phyloP scores from a whole-genome alignment of 78 protist species.

The Dictyostelium capitatum region DNA sequence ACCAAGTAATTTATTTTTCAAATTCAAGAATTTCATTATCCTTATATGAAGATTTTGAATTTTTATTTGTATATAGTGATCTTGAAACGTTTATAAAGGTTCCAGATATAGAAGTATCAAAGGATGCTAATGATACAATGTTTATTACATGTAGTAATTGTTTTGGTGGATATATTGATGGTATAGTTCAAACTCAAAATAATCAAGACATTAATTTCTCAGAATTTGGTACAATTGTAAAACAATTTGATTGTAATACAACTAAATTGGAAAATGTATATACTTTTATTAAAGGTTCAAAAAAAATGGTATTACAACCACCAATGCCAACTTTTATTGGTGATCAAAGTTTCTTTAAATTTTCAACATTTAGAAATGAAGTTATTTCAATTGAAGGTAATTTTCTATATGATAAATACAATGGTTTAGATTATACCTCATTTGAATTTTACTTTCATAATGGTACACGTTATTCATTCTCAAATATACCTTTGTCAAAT shows the following conservation, averaged over 20 bases:
- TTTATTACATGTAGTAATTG: conserved; percentile 9
- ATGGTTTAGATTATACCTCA: not conserved
- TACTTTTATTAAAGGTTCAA: not conserved
- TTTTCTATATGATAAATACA: conserved; percentile 12
- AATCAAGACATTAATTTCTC: not conserved
- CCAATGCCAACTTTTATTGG: not conserved
- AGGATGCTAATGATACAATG: not conserved
- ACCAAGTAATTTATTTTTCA: not conserved
- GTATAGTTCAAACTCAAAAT: not conserved
- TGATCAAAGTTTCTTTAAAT: not conserved
- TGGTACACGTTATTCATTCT: not conserved
- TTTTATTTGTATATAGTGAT: not conserved
- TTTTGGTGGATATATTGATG: conserved; percentile 2
- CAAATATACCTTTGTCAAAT: not conserved
- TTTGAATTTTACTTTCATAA: not conserved
- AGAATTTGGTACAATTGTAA: conserved; percentile 2
- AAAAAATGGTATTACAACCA: not conserved
- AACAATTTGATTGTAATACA: not conserved
- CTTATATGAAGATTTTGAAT: not conserved
- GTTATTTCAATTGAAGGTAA: not conserved
- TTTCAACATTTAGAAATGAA: not conserved
- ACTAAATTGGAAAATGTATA: not conserved
- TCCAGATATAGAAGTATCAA: not conserved
- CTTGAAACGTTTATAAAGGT: not conserved
- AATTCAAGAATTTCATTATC: not conserved